Conservation (phyloP, 2,329 filamentous ascomycete genomes). For the Phialophora expanda region DNA sequence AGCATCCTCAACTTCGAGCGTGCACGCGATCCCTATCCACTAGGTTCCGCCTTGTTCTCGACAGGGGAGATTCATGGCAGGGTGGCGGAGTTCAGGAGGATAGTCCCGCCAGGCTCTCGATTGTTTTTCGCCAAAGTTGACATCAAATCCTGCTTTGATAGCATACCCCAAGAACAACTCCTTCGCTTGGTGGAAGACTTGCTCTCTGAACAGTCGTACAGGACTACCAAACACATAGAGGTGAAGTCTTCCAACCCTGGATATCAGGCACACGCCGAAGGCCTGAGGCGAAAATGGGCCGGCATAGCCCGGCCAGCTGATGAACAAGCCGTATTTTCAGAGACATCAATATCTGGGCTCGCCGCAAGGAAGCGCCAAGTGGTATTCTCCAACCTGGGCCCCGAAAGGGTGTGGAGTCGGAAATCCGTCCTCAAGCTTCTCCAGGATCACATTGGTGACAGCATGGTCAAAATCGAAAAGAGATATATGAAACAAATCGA, state of each 20-base stretch:
- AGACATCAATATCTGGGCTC: constrained; percentile 32
- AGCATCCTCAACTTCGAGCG: constrained; percentile 80
- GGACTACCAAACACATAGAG: constrained; percentile 75
- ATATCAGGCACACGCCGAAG: neutral
- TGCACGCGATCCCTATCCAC: constrained; percentile 58
- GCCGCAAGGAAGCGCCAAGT: constrained; percentile 61
- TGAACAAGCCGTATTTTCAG: constrained; percentile 23
- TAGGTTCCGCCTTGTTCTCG: constrained; percentile 83
- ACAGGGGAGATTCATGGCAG: constrained; percentile 78
- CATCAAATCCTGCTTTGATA: constrained; percentile 91
- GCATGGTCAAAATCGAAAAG: constrained; percentile 86
- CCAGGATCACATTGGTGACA: constrained; percentile 77
- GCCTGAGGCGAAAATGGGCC: constrained; percentile 34
- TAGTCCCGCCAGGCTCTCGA: constrained; percentile 48
- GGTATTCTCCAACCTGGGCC: constrained; percentile 75
- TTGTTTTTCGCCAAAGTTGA: constrained; percentile 93
- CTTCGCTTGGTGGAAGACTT: constrained; percentile 67
- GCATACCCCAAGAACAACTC: constrained; percentile 81
- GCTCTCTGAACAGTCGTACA: constrained; percentile 67
- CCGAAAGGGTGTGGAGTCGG: constrained; percentile 62
- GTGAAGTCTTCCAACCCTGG: constrained; percentile 23
- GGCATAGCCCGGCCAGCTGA: constrained; percentile 34
- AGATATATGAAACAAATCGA: constrained; percentile 84
- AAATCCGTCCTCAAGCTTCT: constrained; percentile 71
- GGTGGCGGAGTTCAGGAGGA: constrained; percentile 70